phyloP scores from a whole-genome alignment of 768 basidiomycete species.

The Daedaleopsis nitida region DNA sequence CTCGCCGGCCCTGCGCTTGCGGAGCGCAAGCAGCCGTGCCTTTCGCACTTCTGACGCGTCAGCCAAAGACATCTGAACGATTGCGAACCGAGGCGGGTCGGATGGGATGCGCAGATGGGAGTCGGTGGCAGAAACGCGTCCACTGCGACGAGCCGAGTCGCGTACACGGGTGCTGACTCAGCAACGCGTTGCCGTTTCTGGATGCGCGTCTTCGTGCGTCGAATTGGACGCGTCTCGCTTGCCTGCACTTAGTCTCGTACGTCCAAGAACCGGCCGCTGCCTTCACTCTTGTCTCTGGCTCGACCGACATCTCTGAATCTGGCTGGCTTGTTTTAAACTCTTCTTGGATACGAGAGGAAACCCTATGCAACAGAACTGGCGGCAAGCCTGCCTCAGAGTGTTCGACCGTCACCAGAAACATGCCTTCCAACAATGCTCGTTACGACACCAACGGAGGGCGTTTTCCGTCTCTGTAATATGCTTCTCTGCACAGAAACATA shows the following conservation, averaged over 20 bases:
- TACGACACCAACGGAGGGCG: constrained; percentile 27
- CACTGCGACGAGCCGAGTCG: background rate
- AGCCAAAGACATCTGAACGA: constrained; percentile 59
- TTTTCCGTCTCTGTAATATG: constrained; percentile 34
- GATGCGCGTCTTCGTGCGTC: background rate
- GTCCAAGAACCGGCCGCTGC: too few species aligned
- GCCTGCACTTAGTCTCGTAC: too few species aligned
- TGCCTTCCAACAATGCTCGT: constrained; percentile 43
- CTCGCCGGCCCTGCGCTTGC: constrained; percentile 69
- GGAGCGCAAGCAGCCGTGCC: constrained; percentile 74
- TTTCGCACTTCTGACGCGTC: constrained; percentile 82
- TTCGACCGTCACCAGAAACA: constrained; percentile 18
- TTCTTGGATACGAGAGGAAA: background rate
- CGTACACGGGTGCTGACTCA: background rate
- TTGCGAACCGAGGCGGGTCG: background rate
- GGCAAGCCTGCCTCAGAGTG: constrained; percentile 26
- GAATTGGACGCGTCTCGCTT: background rate
- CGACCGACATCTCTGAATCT: background rate
- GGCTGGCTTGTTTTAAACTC: background rate
- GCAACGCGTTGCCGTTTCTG: background rate
- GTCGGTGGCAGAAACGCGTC: constrained; percentile 7
- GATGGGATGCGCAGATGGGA: background rate
- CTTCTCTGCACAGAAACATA: constrained; percentile 32
- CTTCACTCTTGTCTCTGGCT: background rate
- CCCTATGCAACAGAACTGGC: constrained; percentile 28